phyloP scores from a whole-genome alignment of 352 stramenopile genomes.

The Phytopythium cucurbitacearum region DNA sequence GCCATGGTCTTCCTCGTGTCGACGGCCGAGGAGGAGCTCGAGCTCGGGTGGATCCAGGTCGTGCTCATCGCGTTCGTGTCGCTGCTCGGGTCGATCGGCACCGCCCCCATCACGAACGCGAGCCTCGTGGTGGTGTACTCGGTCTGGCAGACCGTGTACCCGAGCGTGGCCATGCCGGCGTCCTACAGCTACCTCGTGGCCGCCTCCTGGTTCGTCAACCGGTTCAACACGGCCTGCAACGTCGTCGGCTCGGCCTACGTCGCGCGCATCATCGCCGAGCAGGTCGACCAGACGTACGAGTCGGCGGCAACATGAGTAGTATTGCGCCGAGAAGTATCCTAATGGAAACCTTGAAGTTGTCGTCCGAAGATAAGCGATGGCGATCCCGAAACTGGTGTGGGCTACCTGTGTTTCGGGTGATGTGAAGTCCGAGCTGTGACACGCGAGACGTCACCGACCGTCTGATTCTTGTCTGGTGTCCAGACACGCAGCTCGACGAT shows the following conservation, averaged over 20 bases:
- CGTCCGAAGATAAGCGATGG: too few species aligned
- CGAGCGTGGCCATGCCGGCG: constrained; percentile 37
- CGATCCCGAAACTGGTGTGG: too few species aligned
- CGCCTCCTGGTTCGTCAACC: constrained; percentile 69
- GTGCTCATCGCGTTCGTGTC: constrained; percentile 60
- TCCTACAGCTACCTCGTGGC: constrained; percentile 74
- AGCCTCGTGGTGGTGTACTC: constrained; percentile 75
- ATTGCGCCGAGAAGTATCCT: too few species aligned
- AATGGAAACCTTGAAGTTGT: too few species aligned
- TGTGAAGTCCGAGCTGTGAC: neutral
- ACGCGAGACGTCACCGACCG: neutral
- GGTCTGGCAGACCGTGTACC: constrained; percentile 70
- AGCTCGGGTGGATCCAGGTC: constrained; percentile 42
- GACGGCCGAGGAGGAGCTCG: constrained; percentile 29
- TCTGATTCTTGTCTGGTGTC: too few species aligned
- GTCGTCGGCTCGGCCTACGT: constrained; percentile 66
- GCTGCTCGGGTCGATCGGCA: constrained; percentile 52
- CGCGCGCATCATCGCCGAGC: constrained; percentile 70
- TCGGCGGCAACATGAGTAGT: too few species aligned
- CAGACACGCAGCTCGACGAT: neutral
- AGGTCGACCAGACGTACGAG: constrained; percentile 61
- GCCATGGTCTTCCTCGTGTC: constrained; percentile 64
- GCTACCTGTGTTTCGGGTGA: too few species aligned
- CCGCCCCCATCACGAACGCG: constrained; percentile 63
- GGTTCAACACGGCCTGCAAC: constrained; percentile 70